These are phyloP conservation scores for Candida patagonica DNA, from an alignment of 805 yeast species.

Conservation along the genomic window DNA sequence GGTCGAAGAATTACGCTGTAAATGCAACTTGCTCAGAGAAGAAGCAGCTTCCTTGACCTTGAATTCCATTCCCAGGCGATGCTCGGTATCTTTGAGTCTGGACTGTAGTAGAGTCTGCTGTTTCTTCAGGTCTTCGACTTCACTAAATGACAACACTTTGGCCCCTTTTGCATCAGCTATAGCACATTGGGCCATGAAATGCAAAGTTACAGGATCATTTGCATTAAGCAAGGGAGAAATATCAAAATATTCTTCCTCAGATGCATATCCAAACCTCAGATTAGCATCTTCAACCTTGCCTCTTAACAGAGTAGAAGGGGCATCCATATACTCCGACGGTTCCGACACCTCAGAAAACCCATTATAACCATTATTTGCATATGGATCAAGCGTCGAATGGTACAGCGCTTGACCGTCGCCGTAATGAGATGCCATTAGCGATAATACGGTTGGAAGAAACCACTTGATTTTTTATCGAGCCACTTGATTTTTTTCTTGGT, in stretches of 20 bases:
- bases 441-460: too few relatives aligned
- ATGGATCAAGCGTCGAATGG: conserved; percentile 1
- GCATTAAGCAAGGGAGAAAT: conserved; percentile 20
- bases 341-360: conserved; percentile 13
- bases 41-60: conserved; percentile 22
- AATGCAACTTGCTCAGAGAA: conserved; percentile 16
- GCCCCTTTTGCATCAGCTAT: conserved; percentile 21
- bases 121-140: conserved; percentile 18
- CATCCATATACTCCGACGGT: conserved; percentile 17
- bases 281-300: background rate
- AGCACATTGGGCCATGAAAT: conserved; percentile 21
- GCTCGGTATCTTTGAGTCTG: conserved; percentile 14
- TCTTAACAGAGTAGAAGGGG: conserved; percentile 9
- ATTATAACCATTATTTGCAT: conserved; percentile 6
- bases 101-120: conserved; percentile 12
- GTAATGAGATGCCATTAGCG: too few relatives aligned
- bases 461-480: too few relatives aligned
- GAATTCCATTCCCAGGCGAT: conserved; percentile 17
- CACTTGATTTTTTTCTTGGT: too few relatives aligned
- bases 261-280: background rate
- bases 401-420: too few relatives aligned
- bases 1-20: background rate
- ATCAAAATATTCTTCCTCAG: conserved; percentile 15
- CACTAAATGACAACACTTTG: conserved; percentile 19
- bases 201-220: conserved; percentile 18